Percentiles rank a stretch among this genome's conserved stretches.
Evolutionary conservation across 2,329 filamentous ascomycete genomes (phyloP).

Genomic region (Phialophora expanda): DNA sequence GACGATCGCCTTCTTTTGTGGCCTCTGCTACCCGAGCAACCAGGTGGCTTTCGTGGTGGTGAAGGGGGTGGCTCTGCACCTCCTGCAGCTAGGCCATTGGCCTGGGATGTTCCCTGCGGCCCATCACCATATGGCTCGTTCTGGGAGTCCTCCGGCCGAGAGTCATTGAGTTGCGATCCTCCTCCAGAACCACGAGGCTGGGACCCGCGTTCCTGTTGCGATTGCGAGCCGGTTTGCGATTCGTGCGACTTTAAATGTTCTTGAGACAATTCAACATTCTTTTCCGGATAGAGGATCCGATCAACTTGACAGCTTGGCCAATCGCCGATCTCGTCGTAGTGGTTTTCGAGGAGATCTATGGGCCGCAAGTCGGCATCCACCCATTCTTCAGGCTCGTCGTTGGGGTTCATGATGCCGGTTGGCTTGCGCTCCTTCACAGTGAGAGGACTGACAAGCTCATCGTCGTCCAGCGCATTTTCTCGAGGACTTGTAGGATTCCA

Average conservation of each 20-base stretch:
- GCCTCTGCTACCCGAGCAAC: background rate
- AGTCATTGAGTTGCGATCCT: background rate
- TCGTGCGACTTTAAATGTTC: background rate
- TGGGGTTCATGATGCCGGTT: constrained; percentile 7
- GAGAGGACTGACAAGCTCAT: background rate
- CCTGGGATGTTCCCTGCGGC: background rate
- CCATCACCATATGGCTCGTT: background rate
- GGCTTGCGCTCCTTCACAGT: constrained; percentile 1
- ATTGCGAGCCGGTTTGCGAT: background rate
- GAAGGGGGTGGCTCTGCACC: background rate
- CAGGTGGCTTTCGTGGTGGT: background rate
- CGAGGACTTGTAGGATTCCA: constrained; percentile 25
- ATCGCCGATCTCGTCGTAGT: constrained; percentile 10
- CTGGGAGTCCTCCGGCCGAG: background rate
- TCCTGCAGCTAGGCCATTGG: background rate
- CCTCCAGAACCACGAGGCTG: background rate
- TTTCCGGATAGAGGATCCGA: background rate
- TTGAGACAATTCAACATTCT: background rate
- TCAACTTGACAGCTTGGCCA: background rate
- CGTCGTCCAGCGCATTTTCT: constrained; percentile 11
- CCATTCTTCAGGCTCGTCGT: constrained; percentile 21
- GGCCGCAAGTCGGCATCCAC: constrained; percentile 20
- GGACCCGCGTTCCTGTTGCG: background rate
- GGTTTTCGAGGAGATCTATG: constrained; percentile 16
- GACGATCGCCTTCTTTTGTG: background rate